Conservation (phyloP, 768 basidiomycete genomes). For the Tremella yokohamensis region DNA sequence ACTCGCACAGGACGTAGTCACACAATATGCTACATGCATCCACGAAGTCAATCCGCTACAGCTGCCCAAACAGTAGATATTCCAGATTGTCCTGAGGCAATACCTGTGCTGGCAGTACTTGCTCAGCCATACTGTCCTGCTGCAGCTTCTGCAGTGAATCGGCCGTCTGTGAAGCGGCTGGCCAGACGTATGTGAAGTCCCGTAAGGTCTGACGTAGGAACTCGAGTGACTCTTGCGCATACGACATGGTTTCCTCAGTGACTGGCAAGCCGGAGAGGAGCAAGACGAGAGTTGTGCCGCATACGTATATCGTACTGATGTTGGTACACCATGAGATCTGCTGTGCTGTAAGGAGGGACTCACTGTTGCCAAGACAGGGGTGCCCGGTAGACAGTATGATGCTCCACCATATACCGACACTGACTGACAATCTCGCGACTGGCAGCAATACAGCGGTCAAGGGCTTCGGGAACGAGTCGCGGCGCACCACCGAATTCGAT, state of each 20-base stretch:
- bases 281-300: not conserved
- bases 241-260: not conserved
- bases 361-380: slow-evolving; percentile 1
- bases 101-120: too few species aligned
- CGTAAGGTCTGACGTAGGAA: not conserved
- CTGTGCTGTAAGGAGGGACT: not conserved
- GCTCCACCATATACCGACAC: slow-evolving; percentile 1
- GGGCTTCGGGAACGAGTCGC: not conserved
- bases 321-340: not conserved
- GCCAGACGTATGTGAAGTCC: not conserved
- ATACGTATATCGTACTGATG: not conserved
- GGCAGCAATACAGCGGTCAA: not conserved
- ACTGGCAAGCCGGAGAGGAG: not conserved
- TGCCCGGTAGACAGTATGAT: not conserved
- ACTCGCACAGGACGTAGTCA: too few species aligned
- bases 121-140: not conserved
- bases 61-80: too few species aligned
- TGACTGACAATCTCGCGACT: not conserved
- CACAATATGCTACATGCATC: too few species aligned
- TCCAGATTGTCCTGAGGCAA: too few species aligned
- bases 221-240: not conserved
- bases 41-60: too few species aligned
- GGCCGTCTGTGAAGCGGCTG: not conserved
- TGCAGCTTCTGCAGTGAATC: slow-evolving; percentile 1
- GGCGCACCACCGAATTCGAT: slow-evolving; percentile 2